These are phyloP conservation scores for Dianthus caryophyllus DNA, from an alignment of 148 eudicot species.

Conservation along the genomic window DNA sequence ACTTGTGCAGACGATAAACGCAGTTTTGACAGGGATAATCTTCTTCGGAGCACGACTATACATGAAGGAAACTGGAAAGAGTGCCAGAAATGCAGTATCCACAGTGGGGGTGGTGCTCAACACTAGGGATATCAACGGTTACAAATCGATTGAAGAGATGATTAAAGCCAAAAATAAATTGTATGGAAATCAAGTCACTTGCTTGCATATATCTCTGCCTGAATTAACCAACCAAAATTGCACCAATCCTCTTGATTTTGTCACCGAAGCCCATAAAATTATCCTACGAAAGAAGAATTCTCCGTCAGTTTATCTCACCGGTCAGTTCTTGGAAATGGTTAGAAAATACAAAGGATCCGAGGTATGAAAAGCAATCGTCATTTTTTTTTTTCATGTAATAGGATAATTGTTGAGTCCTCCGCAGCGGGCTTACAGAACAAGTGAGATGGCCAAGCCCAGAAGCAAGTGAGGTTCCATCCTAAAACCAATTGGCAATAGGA, in stretches of 20 bases:
- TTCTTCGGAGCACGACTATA: no score
- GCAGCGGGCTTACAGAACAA: no score
- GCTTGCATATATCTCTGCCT: slow-evolving; percentile 56
- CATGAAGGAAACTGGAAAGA: no score
- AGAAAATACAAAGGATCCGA: slow-evolving; percentile 59
- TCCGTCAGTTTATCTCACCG: slow-evolving; percentile 52
- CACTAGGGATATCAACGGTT: slow-evolving; percentile 56
- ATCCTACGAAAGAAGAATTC: slow-evolving; percentile 50
- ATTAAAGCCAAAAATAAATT: slow-evolving; percentile 26
- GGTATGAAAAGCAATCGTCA: slow-evolving; percentile 33
- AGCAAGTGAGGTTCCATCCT: no score
- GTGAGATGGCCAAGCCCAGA: no score
- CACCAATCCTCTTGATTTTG: slow-evolving; percentile 43
- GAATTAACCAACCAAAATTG: slow-evolving; percentile 13
- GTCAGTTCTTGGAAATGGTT: slow-evolving; percentile 43
- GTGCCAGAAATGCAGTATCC: no score
- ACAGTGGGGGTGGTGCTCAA: no score
- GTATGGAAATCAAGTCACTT: slow-evolving; percentile 82
- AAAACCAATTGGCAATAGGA: no score
- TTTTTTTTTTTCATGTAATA: background rate
- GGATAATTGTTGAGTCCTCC: no score
- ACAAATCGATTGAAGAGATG: slow-evolving; percentile 63
- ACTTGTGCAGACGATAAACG: no score
- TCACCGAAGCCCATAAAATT: slow-evolving; percentile 35
- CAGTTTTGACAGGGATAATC: no score